Conservation (phyloP, 202 grass and related monocot genomes). For the Thinopyrum obtusiflorum region DNA sequence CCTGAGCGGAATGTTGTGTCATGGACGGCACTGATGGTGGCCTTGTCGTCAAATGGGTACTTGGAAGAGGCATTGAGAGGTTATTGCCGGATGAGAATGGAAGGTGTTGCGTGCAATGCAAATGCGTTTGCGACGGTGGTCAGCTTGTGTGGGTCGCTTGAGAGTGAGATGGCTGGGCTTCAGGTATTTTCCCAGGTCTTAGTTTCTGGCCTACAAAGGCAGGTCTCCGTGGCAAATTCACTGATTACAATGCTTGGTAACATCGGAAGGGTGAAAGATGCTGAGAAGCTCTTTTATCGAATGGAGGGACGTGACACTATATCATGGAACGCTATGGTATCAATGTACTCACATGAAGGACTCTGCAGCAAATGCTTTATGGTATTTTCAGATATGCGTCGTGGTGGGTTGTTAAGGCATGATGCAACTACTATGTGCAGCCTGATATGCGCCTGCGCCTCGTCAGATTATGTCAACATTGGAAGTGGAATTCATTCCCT, state of each 20-base stretch:
- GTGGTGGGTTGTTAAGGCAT: background rate
- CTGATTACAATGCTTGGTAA: conserved; percentile 68
- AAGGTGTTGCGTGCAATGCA: conserved; percentile 51
- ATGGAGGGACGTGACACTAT: conserved; percentile 53
- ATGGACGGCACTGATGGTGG: conserved; percentile 65
- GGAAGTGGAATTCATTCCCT: conserved; percentile 66
- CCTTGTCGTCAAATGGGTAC: conserved; percentile 47
- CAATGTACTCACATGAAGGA: conserved; percentile 49
- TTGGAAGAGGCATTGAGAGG: conserved; percentile 33
- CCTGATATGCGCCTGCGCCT: conserved; percentile 46
- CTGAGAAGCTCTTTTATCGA: conserved; percentile 48
- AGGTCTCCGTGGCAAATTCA: conserved; percentile 64
- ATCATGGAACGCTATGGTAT: conserved; percentile 74
- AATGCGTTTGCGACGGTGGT: conserved; percentile 52
- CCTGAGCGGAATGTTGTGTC: conserved; percentile 60
- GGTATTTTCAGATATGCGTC: conserved; percentile 57
- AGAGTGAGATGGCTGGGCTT: conserved; percentile 48
- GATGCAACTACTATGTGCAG: conserved; percentile 41
- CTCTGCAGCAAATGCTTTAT: conserved; percentile 43
- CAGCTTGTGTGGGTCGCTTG: conserved; percentile 45
- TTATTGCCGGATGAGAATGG: conserved; percentile 56
- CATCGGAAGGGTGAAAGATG: conserved; percentile 39
- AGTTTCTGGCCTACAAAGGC: conserved; percentile 42
- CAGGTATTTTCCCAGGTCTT: conserved; percentile 60
- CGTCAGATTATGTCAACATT: conserved; percentile 33